phyloP scores from a whole-genome alignment of 148 eudicot species.

The Fagopyrum esculentum region DNA sequence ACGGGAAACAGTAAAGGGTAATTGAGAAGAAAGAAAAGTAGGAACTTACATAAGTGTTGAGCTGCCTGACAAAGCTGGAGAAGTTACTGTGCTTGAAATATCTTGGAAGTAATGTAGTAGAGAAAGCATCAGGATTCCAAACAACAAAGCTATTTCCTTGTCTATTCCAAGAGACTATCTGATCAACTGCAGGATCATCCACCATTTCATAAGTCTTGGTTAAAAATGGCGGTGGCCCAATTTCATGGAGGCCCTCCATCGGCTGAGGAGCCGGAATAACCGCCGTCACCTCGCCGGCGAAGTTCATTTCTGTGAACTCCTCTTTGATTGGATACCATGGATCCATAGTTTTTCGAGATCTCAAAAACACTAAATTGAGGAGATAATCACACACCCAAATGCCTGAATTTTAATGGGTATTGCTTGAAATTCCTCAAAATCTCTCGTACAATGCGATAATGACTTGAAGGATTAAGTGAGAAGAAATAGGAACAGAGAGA shows the following conservation, averaged over 20 bases:
- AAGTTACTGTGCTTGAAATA: slow-evolving; percentile 85
- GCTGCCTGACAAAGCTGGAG: slow-evolving; percentile 94
- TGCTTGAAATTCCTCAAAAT: background rate
- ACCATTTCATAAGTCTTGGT: slow-evolving; percentile 85
- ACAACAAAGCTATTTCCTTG: slow-evolving; percentile 83
- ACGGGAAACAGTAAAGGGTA: too few relatives aligned
- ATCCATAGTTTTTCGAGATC: slow-evolving; percentile 27
- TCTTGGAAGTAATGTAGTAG: slow-evolving; percentile 58
- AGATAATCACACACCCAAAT: background rate
- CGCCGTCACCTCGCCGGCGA: slow-evolving; percentile 17
- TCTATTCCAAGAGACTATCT: slow-evolving; percentile 69
- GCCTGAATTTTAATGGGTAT: background rate
- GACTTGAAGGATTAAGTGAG: background rate
- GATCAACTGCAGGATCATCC: slow-evolving; percentile 53
- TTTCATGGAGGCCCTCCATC: slow-evolving; percentile 73
- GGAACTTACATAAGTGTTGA: slow-evolving; percentile 84
- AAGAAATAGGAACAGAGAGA: background rate
- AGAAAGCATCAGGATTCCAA: slow-evolving; percentile 81
- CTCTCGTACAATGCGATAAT: background rate
- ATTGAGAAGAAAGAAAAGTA: too few relatives aligned
- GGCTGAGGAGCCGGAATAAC: slow-evolving; percentile 44
- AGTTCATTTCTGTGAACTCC: slow-evolving; percentile 31
- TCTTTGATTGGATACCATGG: slow-evolving; percentile 47
- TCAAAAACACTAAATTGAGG: background rate
- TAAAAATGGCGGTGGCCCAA: slow-evolving; percentile 85